phyloP scores from a whole-genome alignment of 164 flowering plant genomes.

The Litsea cubeba region DNA sequence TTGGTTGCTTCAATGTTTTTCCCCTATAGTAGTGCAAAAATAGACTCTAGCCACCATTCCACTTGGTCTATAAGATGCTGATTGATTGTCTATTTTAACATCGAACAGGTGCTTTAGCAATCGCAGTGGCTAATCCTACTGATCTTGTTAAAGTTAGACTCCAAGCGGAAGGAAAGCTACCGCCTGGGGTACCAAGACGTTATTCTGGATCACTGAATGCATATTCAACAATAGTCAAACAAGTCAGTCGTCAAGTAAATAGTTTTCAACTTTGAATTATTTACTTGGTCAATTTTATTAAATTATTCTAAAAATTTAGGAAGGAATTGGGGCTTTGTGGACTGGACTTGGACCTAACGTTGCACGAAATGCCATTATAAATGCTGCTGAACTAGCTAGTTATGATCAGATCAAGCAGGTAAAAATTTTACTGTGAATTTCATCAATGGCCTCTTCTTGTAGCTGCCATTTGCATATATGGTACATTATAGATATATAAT shows the following conservation, averaged over 20 bases:
- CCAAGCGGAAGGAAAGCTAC: conserved; percentile 90
- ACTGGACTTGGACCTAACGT: conserved; percentile 95
- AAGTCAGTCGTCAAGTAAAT: conserved; percentile 35
- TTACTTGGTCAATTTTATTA: neutral
- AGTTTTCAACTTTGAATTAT: neutral
- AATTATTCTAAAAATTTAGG: conserved; percentile 39
- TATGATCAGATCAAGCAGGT: conserved; percentile 97
- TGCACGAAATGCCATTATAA: conserved; percentile 87
- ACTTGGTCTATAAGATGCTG: neutral
- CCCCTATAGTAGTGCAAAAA: neutral
- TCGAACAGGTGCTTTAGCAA: conserved; percentile 81
- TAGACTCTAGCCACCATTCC: neutral
- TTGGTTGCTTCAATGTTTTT: neutral
- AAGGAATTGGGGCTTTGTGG: conserved; percentile 89
- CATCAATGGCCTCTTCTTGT: neutral
- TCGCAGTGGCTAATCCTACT: conserved; percentile 89
- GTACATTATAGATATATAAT: too few species aligned
- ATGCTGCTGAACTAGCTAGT: conserved; percentile 97
- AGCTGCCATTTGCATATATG: neutral
- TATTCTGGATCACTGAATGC: conserved; percentile 88
- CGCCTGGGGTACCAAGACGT: conserved; percentile 76
- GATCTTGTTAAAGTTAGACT: conserved; percentile 97
- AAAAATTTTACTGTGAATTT: conserved; percentile 5
- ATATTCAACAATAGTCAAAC: conserved; percentile 68
- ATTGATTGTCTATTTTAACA: conserved; percentile 2